Evolutionary conservation across 1,284 basidiomycete genomes (phyloP), one percentile per base, ranked within the genome.

Genomic region (Exsudoporus floridanus): DNA sequence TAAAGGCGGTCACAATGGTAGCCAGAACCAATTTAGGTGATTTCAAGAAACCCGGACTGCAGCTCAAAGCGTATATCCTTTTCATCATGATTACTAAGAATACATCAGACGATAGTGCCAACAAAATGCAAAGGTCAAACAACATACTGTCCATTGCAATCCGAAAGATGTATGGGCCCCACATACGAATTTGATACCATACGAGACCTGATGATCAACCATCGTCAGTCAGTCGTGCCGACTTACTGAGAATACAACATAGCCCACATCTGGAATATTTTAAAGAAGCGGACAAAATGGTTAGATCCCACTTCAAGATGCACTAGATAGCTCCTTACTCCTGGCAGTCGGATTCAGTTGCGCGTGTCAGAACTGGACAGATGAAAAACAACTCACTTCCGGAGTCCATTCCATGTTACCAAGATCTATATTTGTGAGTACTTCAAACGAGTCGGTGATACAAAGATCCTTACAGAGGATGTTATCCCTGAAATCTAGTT

Each of bases 121-220:
- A 27, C 19, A 18, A 5, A n/a, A 18, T n/a, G 14, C 6, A 21
- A 41, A 18, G 7, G 1, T 10, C 2, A 5, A 41, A 49, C 9
- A 18, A 57, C 59, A 2, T 48, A 62, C 60, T 40, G 35, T 62
- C 60, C 60, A 62, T 60, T 9, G 62, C 57, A 1, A 62, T 1
- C 21, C 48, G 45, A 49, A 53, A 64, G 13, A 53, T n/a, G 7
- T 41, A 45, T 13, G 50, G 50, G 19, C 39, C 50, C 60, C 60
- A 62, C 27, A 42, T 25, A 33, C 27, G 62, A 21, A 62, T 23
- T 34, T 62, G 31, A 28, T 50, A 62, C 52, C 42, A 52, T 31
- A 23, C 43, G 7, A 62, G 54, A 37, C 62, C 61, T 61, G 33
- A 25, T 21, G 14, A 12, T 21, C 16, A 10, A 40, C 5, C 10